Percentiles rank a stretch among this genome's conserved stretches.
phyloP scores from a whole-genome alignment of 176 grass and related monocot species.

The Chloris gayana region DNA sequence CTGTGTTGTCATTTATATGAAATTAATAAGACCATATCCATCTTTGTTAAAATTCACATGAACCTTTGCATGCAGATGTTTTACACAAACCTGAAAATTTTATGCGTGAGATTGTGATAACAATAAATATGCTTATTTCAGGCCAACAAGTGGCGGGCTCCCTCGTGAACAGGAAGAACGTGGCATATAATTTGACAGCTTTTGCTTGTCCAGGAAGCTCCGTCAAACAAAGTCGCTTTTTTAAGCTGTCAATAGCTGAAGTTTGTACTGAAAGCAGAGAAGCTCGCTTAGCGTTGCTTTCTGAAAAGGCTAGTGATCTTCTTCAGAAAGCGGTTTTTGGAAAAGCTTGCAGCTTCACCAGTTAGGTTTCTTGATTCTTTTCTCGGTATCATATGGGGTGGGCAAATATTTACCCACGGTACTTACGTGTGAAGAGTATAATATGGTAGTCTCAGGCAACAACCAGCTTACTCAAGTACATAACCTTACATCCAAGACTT shows the following conservation, averaged over 20 bases:
- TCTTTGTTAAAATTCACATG: background rate
- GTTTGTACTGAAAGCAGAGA: too few relatives aligned
- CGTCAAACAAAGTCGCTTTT: too few relatives aligned
- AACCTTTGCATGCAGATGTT: background rate
- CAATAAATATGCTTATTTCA: constrained; percentile 54
- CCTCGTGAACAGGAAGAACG: constrained; percentile 67
- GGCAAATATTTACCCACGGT: background rate
- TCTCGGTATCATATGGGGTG: background rate
- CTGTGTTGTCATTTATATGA: background rate
- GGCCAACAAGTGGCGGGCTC: constrained; percentile 81
- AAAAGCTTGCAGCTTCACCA: too few relatives aligned
- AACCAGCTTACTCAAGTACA: constrained; percentile 7
- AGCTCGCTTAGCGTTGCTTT: too few relatives aligned
- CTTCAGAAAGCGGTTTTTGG: too few relatives aligned
- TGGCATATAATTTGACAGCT: constrained; percentile 33
- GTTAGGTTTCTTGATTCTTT: background rate
- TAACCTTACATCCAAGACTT: background rate
- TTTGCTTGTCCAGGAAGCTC: background rate
- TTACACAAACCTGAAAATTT: background rate
- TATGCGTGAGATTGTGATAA: background rate
- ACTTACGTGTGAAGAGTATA: constrained; percentile 3
- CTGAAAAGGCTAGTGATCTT: too few relatives aligned
- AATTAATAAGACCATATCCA: background rate
- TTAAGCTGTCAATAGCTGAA: too few relatives aligned
- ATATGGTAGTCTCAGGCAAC: constrained; percentile 6